A percentile compares a stretch with the other conserved stretches of the same genome.
Conservation (phyloP, 2,329 filamentous ascomycete genomes). For the Knufia petricola region DNA sequence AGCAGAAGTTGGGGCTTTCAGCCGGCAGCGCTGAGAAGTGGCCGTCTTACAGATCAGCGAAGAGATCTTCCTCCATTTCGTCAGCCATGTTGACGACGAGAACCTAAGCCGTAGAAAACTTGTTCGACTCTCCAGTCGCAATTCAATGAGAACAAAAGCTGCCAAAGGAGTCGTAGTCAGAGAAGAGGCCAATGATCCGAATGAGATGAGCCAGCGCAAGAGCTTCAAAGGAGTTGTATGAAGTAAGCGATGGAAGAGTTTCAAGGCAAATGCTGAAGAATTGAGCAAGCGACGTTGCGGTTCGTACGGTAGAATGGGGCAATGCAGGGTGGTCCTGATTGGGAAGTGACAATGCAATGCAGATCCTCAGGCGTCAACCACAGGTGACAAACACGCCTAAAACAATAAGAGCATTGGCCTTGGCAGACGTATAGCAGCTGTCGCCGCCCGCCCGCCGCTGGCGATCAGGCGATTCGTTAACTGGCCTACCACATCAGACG, state of each 20-base stretch:
- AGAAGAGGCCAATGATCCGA: too few species aligned
- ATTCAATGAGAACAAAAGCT: neutral
- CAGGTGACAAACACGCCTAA: neutral
- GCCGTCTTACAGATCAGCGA: conserved; percentile 75
- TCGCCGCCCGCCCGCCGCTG: neutral
- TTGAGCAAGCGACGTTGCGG: too few species aligned
- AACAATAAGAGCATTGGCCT: too few species aligned
- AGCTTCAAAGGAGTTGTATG: too few species aligned
- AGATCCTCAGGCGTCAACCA: neutral
- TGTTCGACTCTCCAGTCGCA: neutral
- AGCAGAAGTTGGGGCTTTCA: conserved; percentile 6
- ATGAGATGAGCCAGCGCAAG: too few species aligned
- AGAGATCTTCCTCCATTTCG: conserved; percentile 86
- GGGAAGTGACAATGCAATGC: neutral
- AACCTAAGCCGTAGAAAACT: neutral
- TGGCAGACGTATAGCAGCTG: conserved; percentile 6
- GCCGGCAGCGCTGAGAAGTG: conserved; percentile 9
- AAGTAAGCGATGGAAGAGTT: too few species aligned
- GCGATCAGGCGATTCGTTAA: neutral
- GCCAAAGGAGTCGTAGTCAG: neutral
- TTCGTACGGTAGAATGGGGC: too few species aligned
- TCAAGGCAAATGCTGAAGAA: too few species aligned
- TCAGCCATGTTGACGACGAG: conserved; percentile 53
- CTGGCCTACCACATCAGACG: too few species aligned
- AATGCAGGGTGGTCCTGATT: neutral